A percentile compares a stretch with the other conserved stretches of the same genome.
Evolutionary conservation across 1,139 yeast species (phyloP).

Genomic region (Scheffersomyces parashehatae): DNA sequence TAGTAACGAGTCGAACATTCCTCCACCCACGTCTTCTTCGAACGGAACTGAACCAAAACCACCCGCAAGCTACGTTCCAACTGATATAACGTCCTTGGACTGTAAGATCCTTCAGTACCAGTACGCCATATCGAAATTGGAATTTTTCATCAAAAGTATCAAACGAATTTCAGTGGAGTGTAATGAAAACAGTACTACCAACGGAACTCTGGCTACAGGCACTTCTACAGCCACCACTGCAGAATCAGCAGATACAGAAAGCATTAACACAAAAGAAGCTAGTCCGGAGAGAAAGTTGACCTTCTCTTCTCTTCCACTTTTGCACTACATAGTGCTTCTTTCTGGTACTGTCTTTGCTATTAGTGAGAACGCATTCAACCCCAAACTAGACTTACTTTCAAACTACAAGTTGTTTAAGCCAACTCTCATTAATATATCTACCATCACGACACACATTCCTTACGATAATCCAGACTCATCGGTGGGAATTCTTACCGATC

Average conservation of each 20-base stretch:
- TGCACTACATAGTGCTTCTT: slow-evolving; percentile 41
- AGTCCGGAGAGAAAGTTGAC: neutral
- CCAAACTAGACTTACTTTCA: slow-evolving; percentile 43
- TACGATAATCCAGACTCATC: slow-evolving; percentile 38
- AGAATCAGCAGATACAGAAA: neutral
- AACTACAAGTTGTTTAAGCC: slow-evolving; percentile 40
- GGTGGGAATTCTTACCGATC: slow-evolving; percentile 29
- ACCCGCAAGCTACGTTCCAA: slow-evolving; percentile 4
- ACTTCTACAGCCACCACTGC: slow-evolving; percentile 12
- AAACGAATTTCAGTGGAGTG: slow-evolving; percentile 10
- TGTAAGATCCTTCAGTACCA: slow-evolving; percentile 42
- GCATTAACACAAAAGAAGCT: neutral
- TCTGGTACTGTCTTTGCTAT: slow-evolving; percentile 50
- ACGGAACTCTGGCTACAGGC: slow-evolving; percentile 5
- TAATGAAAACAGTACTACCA: neutral
- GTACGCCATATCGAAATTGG: slow-evolving; percentile 38
- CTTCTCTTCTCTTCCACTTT: slow-evolving; percentile 20
- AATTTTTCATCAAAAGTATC: slow-evolving; percentile 21
- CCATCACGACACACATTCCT: slow-evolving; percentile 40
- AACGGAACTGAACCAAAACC: too few relatives aligned
- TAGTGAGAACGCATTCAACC: slow-evolving; percentile 45
- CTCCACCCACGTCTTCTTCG: too few relatives aligned
- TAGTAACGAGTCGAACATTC: too few relatives aligned
- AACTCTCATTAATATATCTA: slow-evolving; percentile 31
- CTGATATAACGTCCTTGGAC: slow-evolving; percentile 25